Conservation (phyloP, 2,329 filamentous ascomycete genomes). For the Diaporthe eres region DNA sequence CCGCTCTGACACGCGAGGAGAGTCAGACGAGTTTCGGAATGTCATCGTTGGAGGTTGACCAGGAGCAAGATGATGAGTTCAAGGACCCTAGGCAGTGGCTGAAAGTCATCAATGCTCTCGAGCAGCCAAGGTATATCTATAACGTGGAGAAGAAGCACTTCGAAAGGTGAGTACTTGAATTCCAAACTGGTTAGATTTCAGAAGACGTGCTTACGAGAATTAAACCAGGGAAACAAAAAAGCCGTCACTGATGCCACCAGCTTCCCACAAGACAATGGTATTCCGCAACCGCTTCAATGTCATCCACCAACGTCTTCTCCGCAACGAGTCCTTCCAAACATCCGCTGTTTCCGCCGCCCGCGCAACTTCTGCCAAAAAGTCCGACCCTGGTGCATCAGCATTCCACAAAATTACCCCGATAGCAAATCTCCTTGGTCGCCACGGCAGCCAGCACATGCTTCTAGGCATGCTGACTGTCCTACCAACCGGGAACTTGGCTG, state of each 20-base stretch:
- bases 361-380: slow-evolving; percentile 68
- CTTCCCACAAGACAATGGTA: slow-evolving; percentile 84
- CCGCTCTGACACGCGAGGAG: slow-evolving; percentile 67
- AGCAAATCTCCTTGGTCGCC: slow-evolving; percentile 80
- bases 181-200: not conserved
- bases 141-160: slow-evolving; percentile 91
- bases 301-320: slow-evolving; percentile 90
- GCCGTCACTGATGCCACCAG: slow-evolving; percentile 80
- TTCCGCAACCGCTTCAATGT: slow-evolving; percentile 94
- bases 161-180: slow-evolving; percentile 71
- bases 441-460: slow-evolving; percentile 87
- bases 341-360: slow-evolving; percentile 78
- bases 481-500: slow-evolving; percentile 84
- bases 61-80: slow-evolving; percentile 67
- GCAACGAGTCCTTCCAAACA: slow-evolving; percentile 93
- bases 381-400: slow-evolving; percentile 72
- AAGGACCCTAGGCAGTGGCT: slow-evolving; percentile 86
- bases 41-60: slow-evolving; percentile 67
- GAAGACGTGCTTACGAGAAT: slow-evolving; percentile 22
- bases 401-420: slow-evolving; percentile 93
- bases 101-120: slow-evolving; percentile 85
- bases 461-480: slow-evolving; percentile 86
- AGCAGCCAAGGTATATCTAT: slow-evolving; percentile 85
- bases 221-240: slow-evolving; percentile 69
- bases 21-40: slow-evolving; percentile 77